Conservation (phyloP, 306 rosid species). For the Trifolium fragiferum region DNA sequence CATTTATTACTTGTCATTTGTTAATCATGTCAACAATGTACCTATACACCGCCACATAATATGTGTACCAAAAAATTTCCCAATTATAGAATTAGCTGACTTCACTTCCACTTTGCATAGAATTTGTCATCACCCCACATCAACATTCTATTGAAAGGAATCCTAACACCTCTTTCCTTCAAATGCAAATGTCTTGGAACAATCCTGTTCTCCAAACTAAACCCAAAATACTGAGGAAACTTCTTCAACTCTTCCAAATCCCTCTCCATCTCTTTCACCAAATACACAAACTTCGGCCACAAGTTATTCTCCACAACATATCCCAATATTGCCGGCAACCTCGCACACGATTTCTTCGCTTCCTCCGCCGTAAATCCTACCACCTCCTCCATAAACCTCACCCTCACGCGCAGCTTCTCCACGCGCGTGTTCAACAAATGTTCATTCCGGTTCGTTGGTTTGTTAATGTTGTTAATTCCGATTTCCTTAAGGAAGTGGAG, state of each 20-base stretch:
- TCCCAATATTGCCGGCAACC: conserved; percentile 79
- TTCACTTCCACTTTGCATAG: conserved; percentile 70
- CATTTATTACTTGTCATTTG: no score
- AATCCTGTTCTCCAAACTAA: conserved; percentile 70
- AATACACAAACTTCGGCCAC: conserved; percentile 63
- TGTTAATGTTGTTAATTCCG: conserved; percentile 51
- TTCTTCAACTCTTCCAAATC: conserved; percentile 65
- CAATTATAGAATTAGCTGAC: no score
- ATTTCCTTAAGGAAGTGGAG: conserved; percentile 55
- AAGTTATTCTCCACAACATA: conserved; percentile 69
- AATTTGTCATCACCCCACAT: conserved; percentile 71
- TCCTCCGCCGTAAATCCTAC: conserved; percentile 62
- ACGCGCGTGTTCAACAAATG: conserved; percentile 75
- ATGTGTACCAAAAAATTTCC: no score
- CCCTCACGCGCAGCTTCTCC: conserved; percentile 58
- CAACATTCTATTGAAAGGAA: conserved; percentile 73
- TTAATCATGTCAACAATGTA: no score
- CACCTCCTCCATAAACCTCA: conserved; percentile 52
- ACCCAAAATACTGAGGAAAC: conserved; percentile 84
- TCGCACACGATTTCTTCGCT: conserved; percentile 50
- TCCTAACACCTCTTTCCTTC: conserved; percentile 58
- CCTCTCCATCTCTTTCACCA: conserved; percentile 72
- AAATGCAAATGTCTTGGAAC: conserved; percentile 74
- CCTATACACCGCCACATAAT: no score
- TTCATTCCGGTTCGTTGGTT: conserved; percentile 59